Percentiles rank a stretch among this genome's conserved stretches.
Conservation (phyloP, 306 rosid genomes). For the Vigna nakashimae region DNA sequence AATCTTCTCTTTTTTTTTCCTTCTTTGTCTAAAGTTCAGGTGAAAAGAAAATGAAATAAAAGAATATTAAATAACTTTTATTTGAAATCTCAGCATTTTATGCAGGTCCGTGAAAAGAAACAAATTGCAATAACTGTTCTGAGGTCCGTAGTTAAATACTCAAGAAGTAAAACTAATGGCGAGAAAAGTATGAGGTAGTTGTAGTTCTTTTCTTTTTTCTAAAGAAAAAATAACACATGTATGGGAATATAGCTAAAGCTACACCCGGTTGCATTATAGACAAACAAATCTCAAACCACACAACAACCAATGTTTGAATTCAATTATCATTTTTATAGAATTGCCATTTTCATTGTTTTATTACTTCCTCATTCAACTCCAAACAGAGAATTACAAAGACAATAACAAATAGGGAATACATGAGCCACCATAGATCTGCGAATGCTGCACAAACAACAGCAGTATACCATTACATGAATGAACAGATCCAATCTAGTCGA, state of each 20-base stretch:
- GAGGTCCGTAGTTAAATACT: slow-evolving; percentile 3
- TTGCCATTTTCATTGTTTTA: slow-evolving; percentile 17
- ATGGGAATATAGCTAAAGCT: not conserved
- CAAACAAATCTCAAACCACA: not conserved
- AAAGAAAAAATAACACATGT: not conserved
- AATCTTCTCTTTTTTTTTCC: too few species aligned
- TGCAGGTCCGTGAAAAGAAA: slow-evolving; percentile 39
- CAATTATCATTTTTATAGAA: not conserved
- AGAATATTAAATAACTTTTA: not conserved
- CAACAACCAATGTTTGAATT: not conserved
- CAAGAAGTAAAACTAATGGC: not conserved
- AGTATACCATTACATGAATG: not conserved
- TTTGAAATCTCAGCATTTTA: slow-evolving; percentile 8
- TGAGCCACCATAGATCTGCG: slow-evolving; percentile 20
- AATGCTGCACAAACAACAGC: slow-evolving; percentile 13
- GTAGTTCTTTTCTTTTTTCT: not conserved
- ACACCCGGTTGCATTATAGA: not conserved
- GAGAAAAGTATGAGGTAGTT: slow-evolving; percentile 4
- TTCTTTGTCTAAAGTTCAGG: not conserved
- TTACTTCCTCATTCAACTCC: not conserved
- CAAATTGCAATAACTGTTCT: not conserved
- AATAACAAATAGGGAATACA: slow-evolving; percentile 1
- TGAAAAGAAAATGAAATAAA: not conserved
- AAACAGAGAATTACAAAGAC: slow-evolving; percentile 5
- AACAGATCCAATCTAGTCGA: slow-evolving; percentile 16